Base-by-base conservation (phyloP, 495 filamentous ascomycete species). In the Hypoxylon trugodes region DNA sequence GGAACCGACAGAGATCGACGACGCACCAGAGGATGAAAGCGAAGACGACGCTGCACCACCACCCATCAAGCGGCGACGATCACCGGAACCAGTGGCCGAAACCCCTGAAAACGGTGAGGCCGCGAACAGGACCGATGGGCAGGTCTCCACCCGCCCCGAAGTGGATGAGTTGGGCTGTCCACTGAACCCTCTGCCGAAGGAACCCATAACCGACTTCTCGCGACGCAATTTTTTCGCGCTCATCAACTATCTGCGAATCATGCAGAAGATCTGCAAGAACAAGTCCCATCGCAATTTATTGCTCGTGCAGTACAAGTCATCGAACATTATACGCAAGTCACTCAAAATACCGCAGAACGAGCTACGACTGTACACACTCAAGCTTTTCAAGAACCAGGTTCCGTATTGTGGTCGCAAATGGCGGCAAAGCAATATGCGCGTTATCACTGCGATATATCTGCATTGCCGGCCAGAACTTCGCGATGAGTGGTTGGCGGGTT, bases 331-430 rank as follows among this genome's bases (percentile, higher is more conserved):
- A 8, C 89, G 91, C 53, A 96, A 96, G 71, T 84, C 87, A 4
- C 85, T 98, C 25, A 96, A 96, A 66, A 90, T 96, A 30, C 93
- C 93, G 1, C 92, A 98, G 69, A 89, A 86, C 0, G 81, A 92
- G 59, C 83, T 98, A 15, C 89, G 96, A 6, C 87, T 94, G 22
- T 97, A 97, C 78, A 96, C 94, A 6, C 87, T 98, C 69, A 98
- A 98, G 71, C 84, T 98, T 0, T 97, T 97, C 86, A 98, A 98
- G 74, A 92, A 90, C 54, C 96, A 98, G 70, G 95, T 98, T 1
- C 95, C 95, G 10, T 98, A 96, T 78, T 98, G 95, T 74, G 94
- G 95, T 15, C 87, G 95, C 10, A 98, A 98, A 77, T 98, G 95
- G 95, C 87, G 95, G 13, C 95, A 98, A 79, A 86, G 87, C 51